Conservation (phyloP, 2,329 filamentous ascomycete species). For the Neonectria hederae region DNA sequence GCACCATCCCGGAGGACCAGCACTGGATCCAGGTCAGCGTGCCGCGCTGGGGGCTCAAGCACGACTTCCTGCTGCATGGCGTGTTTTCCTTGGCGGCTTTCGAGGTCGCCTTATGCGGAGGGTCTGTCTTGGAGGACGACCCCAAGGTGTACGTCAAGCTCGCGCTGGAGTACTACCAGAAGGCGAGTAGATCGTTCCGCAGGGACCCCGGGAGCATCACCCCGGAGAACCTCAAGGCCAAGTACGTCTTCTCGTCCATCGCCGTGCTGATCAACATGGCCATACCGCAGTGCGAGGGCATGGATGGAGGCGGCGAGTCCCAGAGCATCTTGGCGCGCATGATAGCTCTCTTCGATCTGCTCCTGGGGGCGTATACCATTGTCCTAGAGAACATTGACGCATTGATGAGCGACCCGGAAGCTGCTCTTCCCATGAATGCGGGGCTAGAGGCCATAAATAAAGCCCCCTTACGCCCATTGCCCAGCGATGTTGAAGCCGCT, state of each 20-base stretch:
- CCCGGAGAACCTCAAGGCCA: constrained; percentile 31
- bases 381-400: constrained; percentile 30
- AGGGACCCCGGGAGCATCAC: constrained; percentile 34
- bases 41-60: constrained; percentile 48
- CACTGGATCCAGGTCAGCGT: constrained; percentile 48
- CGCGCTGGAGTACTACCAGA: constrained; percentile 40
- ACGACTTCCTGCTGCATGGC: constrained; percentile 52
- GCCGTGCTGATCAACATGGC: constrained; percentile 39
- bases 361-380: constrained; percentile 33
- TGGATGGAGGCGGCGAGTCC: constrained; percentile 17
- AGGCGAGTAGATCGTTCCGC: constrained; percentile 36
- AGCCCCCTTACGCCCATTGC: neutral
- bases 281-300: constrained; percentile 32
- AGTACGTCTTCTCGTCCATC: constrained; percentile 39
- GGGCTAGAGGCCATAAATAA: constrained; percentile 7
- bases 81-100: constrained; percentile 41
- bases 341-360: constrained; percentile 31
- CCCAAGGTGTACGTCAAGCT: constrained; percentile 32
- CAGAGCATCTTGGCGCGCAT: constrained; percentile 32
- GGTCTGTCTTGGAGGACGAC: constrained; percentile 25
- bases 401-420: constrained; percentile 18
- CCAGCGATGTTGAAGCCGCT: constrained; percentile 17
- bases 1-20: constrained; percentile 49
- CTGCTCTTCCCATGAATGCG: constrained; percentile 3
- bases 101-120: constrained; percentile 36